Conservation (phyloP, 2,329 filamentous ascomycete species). For the Penicillium carneum region DNA sequence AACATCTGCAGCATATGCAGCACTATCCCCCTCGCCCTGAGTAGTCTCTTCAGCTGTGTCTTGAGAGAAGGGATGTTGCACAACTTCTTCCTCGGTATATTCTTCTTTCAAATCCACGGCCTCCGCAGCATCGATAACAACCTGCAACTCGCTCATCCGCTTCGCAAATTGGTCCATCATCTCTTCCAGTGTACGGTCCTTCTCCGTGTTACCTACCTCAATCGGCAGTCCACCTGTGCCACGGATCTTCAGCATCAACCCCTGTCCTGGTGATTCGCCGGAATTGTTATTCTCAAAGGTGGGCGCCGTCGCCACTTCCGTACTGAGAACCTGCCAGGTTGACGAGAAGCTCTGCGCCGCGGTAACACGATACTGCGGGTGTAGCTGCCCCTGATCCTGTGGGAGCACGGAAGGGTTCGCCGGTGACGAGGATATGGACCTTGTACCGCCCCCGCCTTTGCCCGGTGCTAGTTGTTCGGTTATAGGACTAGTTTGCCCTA, state of each 20-base stretch:
- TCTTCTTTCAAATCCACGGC: slow-evolving; percentile 1
- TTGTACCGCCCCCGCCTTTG: slow-evolving; percentile 18
- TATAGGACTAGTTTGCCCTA: background rate
- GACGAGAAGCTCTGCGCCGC: slow-evolving; percentile 75
- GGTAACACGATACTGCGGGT: slow-evolving; percentile 60
- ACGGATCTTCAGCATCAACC: slow-evolving; percentile 56
- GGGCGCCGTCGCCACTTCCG: slow-evolving; percentile 65
- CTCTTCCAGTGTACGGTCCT: slow-evolving; percentile 47
- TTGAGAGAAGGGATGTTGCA: background rate
- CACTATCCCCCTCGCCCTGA: background rate
- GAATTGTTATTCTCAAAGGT: slow-evolving; percentile 67
- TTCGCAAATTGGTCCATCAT: slow-evolving; percentile 58
- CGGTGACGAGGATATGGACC: slow-evolving; percentile 38
- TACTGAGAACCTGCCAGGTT: slow-evolving; percentile 72
- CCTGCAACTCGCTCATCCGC: slow-evolving; percentile 53
- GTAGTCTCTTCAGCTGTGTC: background rate
- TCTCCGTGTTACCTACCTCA: slow-evolving; percentile 31
- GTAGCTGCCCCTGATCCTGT: slow-evolving; percentile 17
- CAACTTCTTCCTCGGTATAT: background rate
- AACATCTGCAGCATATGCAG: background rate
- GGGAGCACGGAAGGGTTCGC: slow-evolving; percentile 15
- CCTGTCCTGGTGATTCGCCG: slow-evolving; percentile 56
- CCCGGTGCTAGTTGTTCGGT: slow-evolving; percentile 3
- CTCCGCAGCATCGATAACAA: slow-evolving; percentile 50
- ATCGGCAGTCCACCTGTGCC: slow-evolving; percentile 48